These are phyloP conservation scores for Ganoderma lingzhi DNA, from an alignment of 1,284 basidiomycete genomes.

Conservation along the genomic window DNA sequence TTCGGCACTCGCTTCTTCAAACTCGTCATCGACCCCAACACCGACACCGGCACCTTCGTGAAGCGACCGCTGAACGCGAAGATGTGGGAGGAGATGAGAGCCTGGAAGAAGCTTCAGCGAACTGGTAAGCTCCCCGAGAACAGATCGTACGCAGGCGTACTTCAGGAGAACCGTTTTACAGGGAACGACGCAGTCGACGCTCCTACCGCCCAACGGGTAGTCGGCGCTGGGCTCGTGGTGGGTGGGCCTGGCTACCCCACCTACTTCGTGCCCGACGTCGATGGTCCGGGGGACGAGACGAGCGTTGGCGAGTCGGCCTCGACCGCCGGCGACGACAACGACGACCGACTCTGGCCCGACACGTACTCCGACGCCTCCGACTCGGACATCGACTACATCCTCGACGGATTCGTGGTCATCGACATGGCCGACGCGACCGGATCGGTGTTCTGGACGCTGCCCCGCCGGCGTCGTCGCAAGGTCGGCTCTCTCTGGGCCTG, in stretches of 20 bases:
- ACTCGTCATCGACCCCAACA: background rate
- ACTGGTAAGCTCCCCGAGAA: background rate
- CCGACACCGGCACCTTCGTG: background rate
- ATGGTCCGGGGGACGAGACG: background rate
- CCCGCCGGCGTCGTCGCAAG: slow-evolving; percentile 3
- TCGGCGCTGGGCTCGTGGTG: slow-evolving; percentile 3
- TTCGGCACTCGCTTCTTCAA: slow-evolving; percentile 2
- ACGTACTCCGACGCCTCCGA: background rate
- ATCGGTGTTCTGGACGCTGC: background rate
- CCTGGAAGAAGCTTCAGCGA: slow-evolving; percentile 7
- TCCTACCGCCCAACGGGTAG: background rate
- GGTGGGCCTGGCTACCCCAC: background rate
- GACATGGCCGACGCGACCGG: slow-evolving; percentile 4
- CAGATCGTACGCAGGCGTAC: background rate
- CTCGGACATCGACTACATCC: background rate
- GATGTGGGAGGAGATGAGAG: slow-evolving; percentile 1
- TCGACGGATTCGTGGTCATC: slow-evolving; percentile 7
- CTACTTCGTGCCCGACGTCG: background rate
- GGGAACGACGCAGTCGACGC: slow-evolving; percentile 14
- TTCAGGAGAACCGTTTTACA: slow-evolving; percentile 15
- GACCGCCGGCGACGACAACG: background rate
- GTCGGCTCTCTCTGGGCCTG: background rate
- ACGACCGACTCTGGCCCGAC: background rate
- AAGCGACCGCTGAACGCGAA: background rate
- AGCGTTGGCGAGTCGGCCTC: background rate